A percentile compares a stretch with the other conserved stretches of the same genome.
Evolutionary conservation across 192 early-diverging fungal genomes (phyloP).

Genomic region (Fimicolochytrium jonesii): DNA sequence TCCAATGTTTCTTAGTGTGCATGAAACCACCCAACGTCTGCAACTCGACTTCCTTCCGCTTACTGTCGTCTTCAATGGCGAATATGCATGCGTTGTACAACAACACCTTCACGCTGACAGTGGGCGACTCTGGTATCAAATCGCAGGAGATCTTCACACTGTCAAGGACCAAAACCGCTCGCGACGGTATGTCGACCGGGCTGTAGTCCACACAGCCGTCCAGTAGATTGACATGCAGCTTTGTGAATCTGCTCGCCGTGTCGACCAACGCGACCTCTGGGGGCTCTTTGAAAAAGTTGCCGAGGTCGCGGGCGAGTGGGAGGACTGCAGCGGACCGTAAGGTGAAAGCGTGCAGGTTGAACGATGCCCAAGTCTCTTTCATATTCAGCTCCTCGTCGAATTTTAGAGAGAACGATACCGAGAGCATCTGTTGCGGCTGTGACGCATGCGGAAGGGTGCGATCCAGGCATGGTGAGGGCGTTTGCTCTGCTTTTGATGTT

Average conservation of each 20-base stretch:
- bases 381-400: conserved; percentile 48
- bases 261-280: conserved; percentile 39
- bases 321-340: conserved; percentile 38
- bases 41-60: conserved; percentile 27
- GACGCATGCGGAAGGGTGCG: conserved; percentile 12
- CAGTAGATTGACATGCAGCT: conserved; percentile 52
- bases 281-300: conserved; percentile 56
- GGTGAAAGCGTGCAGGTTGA: conserved; percentile 50
- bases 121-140: conserved; percentile 60
- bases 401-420: conserved; percentile 47
- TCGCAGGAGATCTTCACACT: conserved; percentile 56
- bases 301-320: conserved; percentile 46
- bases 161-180: conserved; percentile 50
- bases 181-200: conserved; percentile 47
- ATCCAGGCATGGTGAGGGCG: not conserved
- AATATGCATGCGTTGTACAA: conserved; percentile 49
- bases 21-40: conserved; percentile 11
- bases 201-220: conserved; percentile 60
- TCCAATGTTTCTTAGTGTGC: conserved; percentile 24
- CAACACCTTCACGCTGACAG: conserved; percentile 45
- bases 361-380: conserved; percentile 54
- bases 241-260: conserved; percentile 51
- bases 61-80: conserved; percentile 44
- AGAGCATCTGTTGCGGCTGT: conserved; percentile 53
- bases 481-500: not conserved